A percentile compares a stretch with the other conserved stretches of the same genome.
Conservation (phyloP, 2,329 filamentous ascomycete genomes). For the Aspergillus ochraceoroseus region DNA sequence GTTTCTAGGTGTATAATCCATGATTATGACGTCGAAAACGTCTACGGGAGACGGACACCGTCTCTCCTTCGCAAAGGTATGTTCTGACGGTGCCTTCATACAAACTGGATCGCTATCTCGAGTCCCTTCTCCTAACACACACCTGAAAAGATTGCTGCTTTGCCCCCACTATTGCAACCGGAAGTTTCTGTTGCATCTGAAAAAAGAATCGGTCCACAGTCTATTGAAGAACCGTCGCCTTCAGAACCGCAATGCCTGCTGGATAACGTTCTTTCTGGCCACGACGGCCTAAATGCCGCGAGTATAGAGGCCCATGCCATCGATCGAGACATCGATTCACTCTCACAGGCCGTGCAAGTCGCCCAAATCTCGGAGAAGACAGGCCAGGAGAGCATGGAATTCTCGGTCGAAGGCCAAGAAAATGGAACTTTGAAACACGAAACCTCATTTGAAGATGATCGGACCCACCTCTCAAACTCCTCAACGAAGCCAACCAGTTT, state of each 20-base stretch:
- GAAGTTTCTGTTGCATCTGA: constrained; percentile 25
- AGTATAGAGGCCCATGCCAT: constrained; percentile 17
- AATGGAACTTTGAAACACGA: constrained; percentile 35
- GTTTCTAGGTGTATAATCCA: constrained; percentile 13
- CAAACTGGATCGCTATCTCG: background rate
- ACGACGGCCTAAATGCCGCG: constrained; percentile 19
- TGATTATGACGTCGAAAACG: constrained; percentile 33
- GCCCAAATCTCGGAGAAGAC: constrained; percentile 31
- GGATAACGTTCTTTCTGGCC: constrained; percentile 17
- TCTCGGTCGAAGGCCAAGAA: constrained; percentile 28
- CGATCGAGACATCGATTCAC: constrained; percentile 28
- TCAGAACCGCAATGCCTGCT: constrained; percentile 22
- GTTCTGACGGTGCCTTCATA: constrained; percentile 21
- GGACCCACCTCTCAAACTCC: constrained; percentile 51
- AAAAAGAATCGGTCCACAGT: constrained; percentile 26
- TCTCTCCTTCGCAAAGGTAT: constrained; percentile 73
- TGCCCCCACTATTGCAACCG: constrained; percentile 34
- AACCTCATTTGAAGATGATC: constrained; percentile 44
- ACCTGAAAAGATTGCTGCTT: constrained; percentile 43
- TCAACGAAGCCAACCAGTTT: constrained; percentile 82
- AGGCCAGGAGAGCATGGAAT: constrained; percentile 24
- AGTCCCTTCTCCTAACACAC: constrained; percentile 18
- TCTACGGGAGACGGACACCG: constrained; percentile 27
- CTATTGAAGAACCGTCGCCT: constrained; percentile 16
- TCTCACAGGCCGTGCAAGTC: constrained; percentile 33